Percentiles rank a stretch among this genome's conserved stretches.
Conservation (phyloP, 73 alveolate genomes). For the Stentor coeruleus region DNA sequence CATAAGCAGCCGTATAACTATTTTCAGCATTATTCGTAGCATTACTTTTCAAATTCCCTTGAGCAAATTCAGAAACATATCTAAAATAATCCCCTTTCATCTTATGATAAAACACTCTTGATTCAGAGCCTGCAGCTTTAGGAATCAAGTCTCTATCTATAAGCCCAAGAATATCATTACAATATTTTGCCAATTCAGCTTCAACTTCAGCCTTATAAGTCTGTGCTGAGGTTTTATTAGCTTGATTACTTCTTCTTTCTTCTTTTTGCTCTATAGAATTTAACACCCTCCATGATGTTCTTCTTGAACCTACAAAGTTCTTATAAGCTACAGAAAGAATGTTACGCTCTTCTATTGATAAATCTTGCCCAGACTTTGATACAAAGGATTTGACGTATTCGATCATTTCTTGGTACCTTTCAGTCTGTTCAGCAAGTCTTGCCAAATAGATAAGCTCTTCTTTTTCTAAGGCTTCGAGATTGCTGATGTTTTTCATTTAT, state of each 20-base stretch:
- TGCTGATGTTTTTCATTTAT: too few species aligned
- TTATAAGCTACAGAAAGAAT: constrained; percentile 65
- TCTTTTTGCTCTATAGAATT: too few species aligned
- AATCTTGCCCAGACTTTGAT: constrained; percentile 39
- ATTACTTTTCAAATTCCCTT: constrained; percentile 33
- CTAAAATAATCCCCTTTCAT: constrained; percentile 79
- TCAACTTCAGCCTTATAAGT: constrained; percentile 57
- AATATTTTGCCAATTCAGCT: constrained; percentile 59
- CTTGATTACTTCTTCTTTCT: too few species aligned
- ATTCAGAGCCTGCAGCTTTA: constrained; percentile 39
- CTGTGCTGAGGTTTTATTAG: too few species aligned
- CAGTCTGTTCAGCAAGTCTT: constrained; percentile 57
- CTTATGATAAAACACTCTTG: constrained; percentile 63
- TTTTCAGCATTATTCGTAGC: constrained; percentile 45
- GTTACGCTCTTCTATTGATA: constrained; percentile 71
- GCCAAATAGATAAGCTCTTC: constrained; percentile 55
- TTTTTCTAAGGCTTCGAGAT: too few species aligned
- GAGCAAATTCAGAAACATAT: constrained; percentile 55
- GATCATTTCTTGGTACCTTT: constrained; percentile 64
- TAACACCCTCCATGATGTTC: constrained; percentile 68
- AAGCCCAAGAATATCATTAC: constrained; percentile 44
- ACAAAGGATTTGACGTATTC: constrained; percentile 49
- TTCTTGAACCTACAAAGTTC: constrained; percentile 61
- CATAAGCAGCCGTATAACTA: too few species aligned
- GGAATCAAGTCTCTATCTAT: constrained; percentile 36